phyloP scores from a whole-genome alignment of 139 green algal species.

The Tetradesmus lagerheimii region DNA sequence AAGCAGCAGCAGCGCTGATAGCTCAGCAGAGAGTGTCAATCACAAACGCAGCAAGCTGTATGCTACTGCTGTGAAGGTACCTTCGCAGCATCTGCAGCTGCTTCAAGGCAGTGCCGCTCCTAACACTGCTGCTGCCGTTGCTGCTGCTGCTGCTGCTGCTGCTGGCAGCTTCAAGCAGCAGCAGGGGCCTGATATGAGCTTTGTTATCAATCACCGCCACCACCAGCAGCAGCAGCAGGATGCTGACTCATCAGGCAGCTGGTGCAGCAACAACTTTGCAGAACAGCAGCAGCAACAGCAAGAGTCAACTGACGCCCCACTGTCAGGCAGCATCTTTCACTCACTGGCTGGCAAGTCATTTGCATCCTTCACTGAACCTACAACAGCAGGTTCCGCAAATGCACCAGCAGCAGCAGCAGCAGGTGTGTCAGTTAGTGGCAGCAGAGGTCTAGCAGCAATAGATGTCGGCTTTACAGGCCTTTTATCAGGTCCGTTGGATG shows the following conservation, averaged over 20 bases:
- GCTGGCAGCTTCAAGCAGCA: neutral
- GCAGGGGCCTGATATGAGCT: neutral
- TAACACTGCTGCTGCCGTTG: neutral
- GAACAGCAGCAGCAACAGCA: neutral
- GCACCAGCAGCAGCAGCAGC: slow-evolving; percentile 1
- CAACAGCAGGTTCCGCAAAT: too few relatives aligned
- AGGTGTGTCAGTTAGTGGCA: neutral
- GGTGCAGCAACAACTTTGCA: neutral
- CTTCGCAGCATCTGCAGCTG: neutral
- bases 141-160: neutral
- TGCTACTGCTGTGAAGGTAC: neutral
- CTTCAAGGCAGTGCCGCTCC: neutral
- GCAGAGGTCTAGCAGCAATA: neutral
- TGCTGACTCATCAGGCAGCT: neutral
- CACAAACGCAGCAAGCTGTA: neutral
- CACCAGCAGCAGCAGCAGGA: neutral
- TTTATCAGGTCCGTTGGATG: neutral
- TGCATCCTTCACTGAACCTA: neutral
- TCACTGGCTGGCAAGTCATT: neutral
- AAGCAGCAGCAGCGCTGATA: neutral
- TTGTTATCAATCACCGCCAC: neutral
- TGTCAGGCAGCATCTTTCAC: neutral
- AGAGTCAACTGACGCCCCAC: too few relatives aligned
- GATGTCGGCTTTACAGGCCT: neutral
- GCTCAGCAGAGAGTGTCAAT: neutral